Base-by-base conservation (phyloP, 768 basidiomycete genomes). In the Sporobolomyces pararoseus region DNA sequence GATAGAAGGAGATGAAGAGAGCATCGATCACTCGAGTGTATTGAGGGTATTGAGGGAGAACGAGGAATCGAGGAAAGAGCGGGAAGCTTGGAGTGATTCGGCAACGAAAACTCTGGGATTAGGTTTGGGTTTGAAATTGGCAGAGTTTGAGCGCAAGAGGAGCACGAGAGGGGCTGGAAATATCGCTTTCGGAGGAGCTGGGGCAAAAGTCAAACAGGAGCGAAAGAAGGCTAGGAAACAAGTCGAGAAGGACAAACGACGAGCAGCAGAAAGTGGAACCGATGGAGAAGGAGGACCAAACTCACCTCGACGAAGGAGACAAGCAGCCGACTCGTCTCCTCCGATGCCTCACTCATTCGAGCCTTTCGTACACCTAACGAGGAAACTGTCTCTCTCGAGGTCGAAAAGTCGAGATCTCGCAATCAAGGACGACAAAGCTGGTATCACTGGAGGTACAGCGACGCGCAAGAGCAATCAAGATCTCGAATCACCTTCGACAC, bases 41-140 rank as follows among this genome's bases (percentile, higher is more conserved):
- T 49, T 62, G 23, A 55, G 72, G 1, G 67, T 73, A 10, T 17
- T 73, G 39, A 55, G 54, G 50, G 72, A 73, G 61, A 69, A 53
- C 37, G 52, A 66, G 16, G 65, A 50, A 25, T 63, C 55, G 1
- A 39, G 57, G 32, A 46, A 39, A 4, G 70, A 71, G 46, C 54
- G 70, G 1, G 65, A 57, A 1, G 57, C 34, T 0, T 67, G 70
- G 70, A 59, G 55, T 29, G 70, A 71, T 37, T 66, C 65, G 46
- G 65, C 65, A 6, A 50, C 57, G 13, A 54, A 54, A 12, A 29
- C 65, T 19, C 34, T 71, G 34, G 70, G 61, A 7, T n/a, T 59
- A 12, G 63, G 58, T 5, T n/a, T 70, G 6, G 55, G 60, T 19
- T 13, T 42, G 2, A 39, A 52, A 3, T 23, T 64, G 3, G 68